phyloP scores from a whole-genome alignment of 2,329 filamentous ascomycete species.

The Paecilomyces sp. region DNA sequence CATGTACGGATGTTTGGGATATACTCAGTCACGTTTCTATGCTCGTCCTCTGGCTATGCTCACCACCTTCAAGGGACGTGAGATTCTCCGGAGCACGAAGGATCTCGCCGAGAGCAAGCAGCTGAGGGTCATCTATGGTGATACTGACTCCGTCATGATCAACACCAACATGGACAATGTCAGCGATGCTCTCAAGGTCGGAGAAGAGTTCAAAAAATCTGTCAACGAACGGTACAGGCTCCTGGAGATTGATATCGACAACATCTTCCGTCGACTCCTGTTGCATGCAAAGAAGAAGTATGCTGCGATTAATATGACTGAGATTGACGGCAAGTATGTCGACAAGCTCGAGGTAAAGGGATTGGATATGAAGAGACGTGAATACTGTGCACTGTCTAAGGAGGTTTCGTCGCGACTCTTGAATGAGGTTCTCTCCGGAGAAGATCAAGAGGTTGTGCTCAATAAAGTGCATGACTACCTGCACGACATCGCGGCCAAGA shows the following conservation, averaged over 20 bases:
- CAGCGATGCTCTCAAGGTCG: constrained; percentile 81
- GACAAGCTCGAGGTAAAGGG: constrained; percentile 98
- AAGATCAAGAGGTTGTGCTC: constrained; percentile 82
- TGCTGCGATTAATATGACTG: constrained; percentile 87
- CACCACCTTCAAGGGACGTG: constrained; percentile 93
- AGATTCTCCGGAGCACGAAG: constrained; percentile 94
- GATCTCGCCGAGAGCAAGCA: constrained; percentile 87
- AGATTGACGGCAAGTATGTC: constrained; percentile 79
- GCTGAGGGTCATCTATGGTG: constrained; percentile 94
- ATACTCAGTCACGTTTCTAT: constrained; percentile 95
- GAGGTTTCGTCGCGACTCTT: constrained; percentile 85
- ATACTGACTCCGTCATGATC: constrained; percentile 99
- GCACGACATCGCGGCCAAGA: constrained; percentile 72
- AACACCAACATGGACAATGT: constrained; percentile 96
- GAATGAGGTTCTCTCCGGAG: constrained; percentile 90
- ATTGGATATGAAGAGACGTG: constrained; percentile 93
- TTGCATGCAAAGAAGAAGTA: constrained; percentile 99
- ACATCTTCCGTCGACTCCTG: constrained; percentile 86
- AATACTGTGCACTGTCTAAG: constrained; percentile 93
- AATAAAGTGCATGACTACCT: constrained; percentile 91
- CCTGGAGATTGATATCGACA: constrained; percentile 96
- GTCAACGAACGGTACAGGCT: constrained; percentile 92
- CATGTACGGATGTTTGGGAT: constrained; percentile 98
- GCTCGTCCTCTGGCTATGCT: constrained; percentile 90
- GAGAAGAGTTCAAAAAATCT: constrained; percentile 86